phyloP scores from a whole-genome alignment of 2,329 filamentous ascomycete species.

The Botrytis tulipae region DNA sequence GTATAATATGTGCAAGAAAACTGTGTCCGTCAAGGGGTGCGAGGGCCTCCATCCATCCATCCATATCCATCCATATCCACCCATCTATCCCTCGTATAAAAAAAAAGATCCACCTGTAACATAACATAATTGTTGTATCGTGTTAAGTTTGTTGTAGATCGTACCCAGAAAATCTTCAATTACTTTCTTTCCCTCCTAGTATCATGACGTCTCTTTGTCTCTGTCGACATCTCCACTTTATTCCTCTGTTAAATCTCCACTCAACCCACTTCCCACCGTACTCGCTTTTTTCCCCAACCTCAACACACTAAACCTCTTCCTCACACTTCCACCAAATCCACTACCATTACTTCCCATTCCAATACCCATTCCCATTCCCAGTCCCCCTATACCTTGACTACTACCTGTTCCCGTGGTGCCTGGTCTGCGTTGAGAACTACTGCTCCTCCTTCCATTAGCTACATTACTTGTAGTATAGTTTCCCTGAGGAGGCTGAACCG shows the following conservation, averaged over 20 bases:
- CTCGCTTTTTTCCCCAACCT: slow-evolving; percentile 41
- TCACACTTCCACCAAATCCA: slow-evolving; percentile 33
- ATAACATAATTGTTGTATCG: neutral
- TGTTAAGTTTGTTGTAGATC: neutral
- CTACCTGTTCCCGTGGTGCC: slow-evolving; percentile 19
- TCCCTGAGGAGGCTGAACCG: slow-evolving; percentile 1
- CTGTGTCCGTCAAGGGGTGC: neutral
- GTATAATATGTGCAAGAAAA: slow-evolving; percentile 13
- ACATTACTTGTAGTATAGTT: slow-evolving; percentile 6
- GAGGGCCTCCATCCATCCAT: neutral
- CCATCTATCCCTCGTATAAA: slow-evolving; percentile 2
- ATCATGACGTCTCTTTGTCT: neutral
- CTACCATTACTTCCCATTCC: slow-evolving; percentile 33
- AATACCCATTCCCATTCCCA: slow-evolving; percentile 18
- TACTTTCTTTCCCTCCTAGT: neutral
- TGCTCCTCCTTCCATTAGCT: slow-evolving; percentile 24
- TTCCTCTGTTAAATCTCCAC: slow-evolving; percentile 30
- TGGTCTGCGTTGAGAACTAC: slow-evolving; percentile 26
- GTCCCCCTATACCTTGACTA: slow-evolving; percentile 7
- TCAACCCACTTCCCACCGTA: slow-evolving; percentile 36
- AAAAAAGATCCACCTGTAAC: neutral
- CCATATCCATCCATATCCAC: neutral
- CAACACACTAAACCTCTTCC: slow-evolving; percentile 37
- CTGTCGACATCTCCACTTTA: neutral
- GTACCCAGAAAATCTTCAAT: slow-evolving; percentile 12